Evolutionary conservation across 768 basidiomycete genomes (phyloP).

Genomic region (Pluteus cervinus): DNA sequence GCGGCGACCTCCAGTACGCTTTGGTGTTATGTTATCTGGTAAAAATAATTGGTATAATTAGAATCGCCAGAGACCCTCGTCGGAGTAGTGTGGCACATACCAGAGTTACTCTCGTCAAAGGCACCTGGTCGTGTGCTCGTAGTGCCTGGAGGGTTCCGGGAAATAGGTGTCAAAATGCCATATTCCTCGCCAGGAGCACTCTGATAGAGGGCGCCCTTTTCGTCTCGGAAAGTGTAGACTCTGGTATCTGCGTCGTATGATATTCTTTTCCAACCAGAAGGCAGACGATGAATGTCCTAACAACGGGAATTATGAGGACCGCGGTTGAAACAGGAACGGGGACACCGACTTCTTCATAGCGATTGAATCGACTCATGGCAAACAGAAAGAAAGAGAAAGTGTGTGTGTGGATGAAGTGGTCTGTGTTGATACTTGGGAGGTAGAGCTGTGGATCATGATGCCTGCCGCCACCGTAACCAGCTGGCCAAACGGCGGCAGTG

Average conservation of each 20-base stretch:
- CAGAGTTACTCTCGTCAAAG: slow-evolving; percentile 12
- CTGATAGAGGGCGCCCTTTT: slow-evolving; percentile 35
- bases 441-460: neutral
- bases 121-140: slow-evolving; percentile 17
- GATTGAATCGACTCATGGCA: neutral
- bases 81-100: neutral
- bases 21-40: slow-evolving; percentile 1
- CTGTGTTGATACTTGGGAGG: neutral
- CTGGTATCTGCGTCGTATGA: slow-evolving; percentile 49
- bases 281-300: slow-evolving; percentile 34
- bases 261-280: slow-evolving; percentile 42
- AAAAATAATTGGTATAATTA: neutral
- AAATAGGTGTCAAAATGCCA: slow-evolving; percentile 34
- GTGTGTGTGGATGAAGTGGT: neutral
- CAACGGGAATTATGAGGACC: neutral
- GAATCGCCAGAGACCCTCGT: too few species aligned
- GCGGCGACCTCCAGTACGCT: slow-evolving; percentile 10
- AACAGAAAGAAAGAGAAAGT: neutral
- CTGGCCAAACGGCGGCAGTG: neutral
- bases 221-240: slow-evolving; percentile 45
- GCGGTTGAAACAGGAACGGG: neutral
- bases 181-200: slow-evolving; percentile 39
- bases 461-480: neutral
- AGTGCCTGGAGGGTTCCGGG: slow-evolving; percentile 9
- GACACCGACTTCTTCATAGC: slow-evolving; percentile 26